Evolutionary conservation across 306 rosid genomes (phyloP), one percentile per base, ranked within the genome.

Genomic region (Gastrolobium villosum): DNA sequence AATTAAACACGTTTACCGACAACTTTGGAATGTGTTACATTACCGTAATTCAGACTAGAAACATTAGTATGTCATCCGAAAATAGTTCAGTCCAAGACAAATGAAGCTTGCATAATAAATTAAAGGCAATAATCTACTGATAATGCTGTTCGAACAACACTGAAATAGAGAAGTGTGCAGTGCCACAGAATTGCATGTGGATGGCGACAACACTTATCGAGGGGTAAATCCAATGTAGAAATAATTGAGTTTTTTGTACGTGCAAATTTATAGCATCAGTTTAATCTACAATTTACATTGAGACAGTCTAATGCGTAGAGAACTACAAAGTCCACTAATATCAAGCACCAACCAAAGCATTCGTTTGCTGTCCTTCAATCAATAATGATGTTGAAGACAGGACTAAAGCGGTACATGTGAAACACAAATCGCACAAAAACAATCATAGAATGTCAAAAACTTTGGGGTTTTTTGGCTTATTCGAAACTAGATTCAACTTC

Each of bases 401-500:
- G 44, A 55, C 52, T 10, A 50, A 10, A 3, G 14, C 6, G 15
- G 8, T 5, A 84, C 78, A 57, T 4, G 72, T 5, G 9, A 48
- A 75, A 70, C 54, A 45, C 82, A 82, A 60, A 50, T 71, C 54
- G 66, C 39, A 56, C 2, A 11, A 65, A 31, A 54, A 37, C 5
- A 63, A 35, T 34, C 50, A n/a, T 52, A 57, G 31, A 32, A 65
- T 75, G 72, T 54, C n/a, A 65, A 67, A 69, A 50, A 15, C 14
- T 48, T 72, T 39, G 56, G 61, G 15, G 70, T 72, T 84, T 62
- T 36, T 81, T 83, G 81, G 64, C 70, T 76, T 77, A 64, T 70
- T 73, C 77, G 54, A 53, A 77, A 83, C 59, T 39, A 81, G 81
- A 70, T 77, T 78, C 62, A 59, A 50, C 81, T 79, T 83, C 61